Evolutionary conservation across 139 green algal species (phyloP).

Genomic region (Chlamydomonas sp.): DNA sequence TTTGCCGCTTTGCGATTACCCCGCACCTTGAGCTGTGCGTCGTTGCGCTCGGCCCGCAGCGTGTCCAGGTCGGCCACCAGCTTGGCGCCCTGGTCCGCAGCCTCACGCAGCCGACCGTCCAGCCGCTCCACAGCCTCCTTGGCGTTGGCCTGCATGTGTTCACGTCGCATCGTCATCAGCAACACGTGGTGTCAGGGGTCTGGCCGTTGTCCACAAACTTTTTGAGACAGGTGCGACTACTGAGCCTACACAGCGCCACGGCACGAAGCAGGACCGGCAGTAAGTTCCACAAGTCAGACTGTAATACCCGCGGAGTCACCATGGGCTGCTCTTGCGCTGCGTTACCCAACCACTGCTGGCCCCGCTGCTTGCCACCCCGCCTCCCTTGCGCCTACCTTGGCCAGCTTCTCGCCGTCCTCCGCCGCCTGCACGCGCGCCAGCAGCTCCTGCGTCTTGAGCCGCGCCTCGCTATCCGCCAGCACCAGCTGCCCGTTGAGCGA

Average conservation of each 20-base stretch:
- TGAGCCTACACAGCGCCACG: background rate
- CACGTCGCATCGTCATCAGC: background rate
- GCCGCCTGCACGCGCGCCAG: slow-evolving; percentile 19
- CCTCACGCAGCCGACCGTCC: slow-evolving; percentile 30
- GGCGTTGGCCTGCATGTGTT: background rate
- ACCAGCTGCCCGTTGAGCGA: slow-evolving; percentile 39
- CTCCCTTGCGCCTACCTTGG: slow-evolving; percentile 1
- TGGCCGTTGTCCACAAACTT: background rate
- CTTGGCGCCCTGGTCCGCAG: background rate
- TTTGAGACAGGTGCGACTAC: too few relatives aligned
- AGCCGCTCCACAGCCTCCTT: slow-evolving; percentile 28
- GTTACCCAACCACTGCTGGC: background rate
- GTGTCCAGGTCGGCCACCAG: slow-evolving; percentile 26
- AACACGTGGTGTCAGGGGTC: background rate
- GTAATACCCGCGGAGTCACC: too few relatives aligned
- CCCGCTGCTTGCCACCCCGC: too few relatives aligned
- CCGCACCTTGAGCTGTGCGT: slow-evolving; percentile 35
- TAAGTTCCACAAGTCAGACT: background rate
- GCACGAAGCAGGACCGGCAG: background rate
- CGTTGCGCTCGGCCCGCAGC: slow-evolving; percentile 20
- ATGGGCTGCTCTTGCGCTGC: too few relatives aligned
- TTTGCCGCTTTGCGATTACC: background rate
- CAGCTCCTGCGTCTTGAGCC: slow-evolving; percentile 38
- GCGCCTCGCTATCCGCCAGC: slow-evolving; percentile 41
- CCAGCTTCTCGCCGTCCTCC: slow-evolving; percentile 33